Base-by-base conservation (phyloP, 1,284 basidiomycete genomes). In the Trichosporon sp. region DNA sequence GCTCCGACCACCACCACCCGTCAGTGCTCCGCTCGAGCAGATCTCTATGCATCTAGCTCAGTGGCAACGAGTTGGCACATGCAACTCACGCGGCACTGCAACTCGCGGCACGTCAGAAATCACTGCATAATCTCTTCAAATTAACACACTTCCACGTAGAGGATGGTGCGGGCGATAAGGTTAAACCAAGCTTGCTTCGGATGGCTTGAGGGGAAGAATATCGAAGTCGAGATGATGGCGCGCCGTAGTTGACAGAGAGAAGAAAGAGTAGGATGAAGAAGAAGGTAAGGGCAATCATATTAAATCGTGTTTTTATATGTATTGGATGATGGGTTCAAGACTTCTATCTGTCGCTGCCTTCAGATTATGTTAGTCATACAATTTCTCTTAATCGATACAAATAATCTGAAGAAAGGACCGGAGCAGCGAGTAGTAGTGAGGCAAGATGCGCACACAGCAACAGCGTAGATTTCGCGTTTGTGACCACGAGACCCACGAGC, bases 351-450 rank as follows among this genome's bases (percentile, higher is more conserved):
- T 54, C 21, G 49, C 27, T 29, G 49, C 49, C 49, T 54, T 54
- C 49, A 54, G 49, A 54, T 54, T 29, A 54, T 54, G 49, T 54
- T 54, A 54, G 49, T 54, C 49, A 54, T 54, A 54, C 49, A 54
- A 29, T 54, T 54, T 29, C 25, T 29, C 25, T 54, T 54, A 54
- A 54, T 27, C 49, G 49, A 54, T 54, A 54, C 49, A 54, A 54
- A 54, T 54, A 54, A 54, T 54, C 49, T 54, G 49, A 54, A 54
- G 49, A 27, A 21, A 14, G 49, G 25, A 37, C n/a, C n/a, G 34
- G 33, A 29, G 49, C 49, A 54, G 49, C 49, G 49, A 54, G 49
- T 31, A 21, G n/a, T n/a, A n/a, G n/a, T n/a, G n/a, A n/a, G n/a
- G n/a, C n/a, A n/a, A n/a, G n/a, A n/a, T n/a, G n/a, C n/a, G n/a